A percentile compares a stretch with the other conserved stretches of the same genome.
phyloP scores from a whole-genome alignment of 176 grass and related monocot species.

The Musa itinerans region DNA sequence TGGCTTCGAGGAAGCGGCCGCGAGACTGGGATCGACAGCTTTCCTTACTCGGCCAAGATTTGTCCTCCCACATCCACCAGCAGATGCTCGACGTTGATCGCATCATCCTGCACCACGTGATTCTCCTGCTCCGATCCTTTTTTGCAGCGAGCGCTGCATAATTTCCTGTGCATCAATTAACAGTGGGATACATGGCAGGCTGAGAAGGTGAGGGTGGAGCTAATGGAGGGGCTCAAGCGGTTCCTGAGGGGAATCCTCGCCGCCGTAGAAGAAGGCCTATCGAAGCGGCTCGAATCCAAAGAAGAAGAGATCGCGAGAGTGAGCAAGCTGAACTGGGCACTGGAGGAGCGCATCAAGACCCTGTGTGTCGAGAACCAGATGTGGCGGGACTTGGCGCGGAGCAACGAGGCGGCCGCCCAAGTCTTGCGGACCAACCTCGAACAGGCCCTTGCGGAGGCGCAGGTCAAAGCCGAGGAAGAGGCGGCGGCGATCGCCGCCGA shows the following conservation, averaged over 20 bases:
- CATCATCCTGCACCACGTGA: constrained; percentile 50
- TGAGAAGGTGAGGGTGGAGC: constrained; percentile 30
- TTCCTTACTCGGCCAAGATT: constrained; percentile 18
- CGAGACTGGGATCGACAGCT: constrained; percentile 6
- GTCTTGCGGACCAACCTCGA: constrained; percentile 46
- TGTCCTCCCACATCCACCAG: constrained; percentile 37
- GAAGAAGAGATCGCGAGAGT: constrained; percentile 52
- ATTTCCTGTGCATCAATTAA: too few species aligned
- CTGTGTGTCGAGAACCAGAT: constrained; percentile 46
- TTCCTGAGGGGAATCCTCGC: constrained; percentile 24
- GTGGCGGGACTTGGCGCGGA: constrained; percentile 58
- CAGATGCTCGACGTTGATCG: constrained; percentile 52
- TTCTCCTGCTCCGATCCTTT: neutral
- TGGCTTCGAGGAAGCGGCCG: constrained; percentile 7
- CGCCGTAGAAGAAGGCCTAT: constrained; percentile 29
- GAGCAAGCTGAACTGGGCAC: constrained; percentile 38
- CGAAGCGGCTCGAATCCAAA: constrained; percentile 39
- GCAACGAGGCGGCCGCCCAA: constrained; percentile 37
- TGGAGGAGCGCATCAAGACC: constrained; percentile 40
- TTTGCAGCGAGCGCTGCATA: too few species aligned
- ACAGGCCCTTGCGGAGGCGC: constrained; percentile 26
- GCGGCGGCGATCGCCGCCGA: neutral
- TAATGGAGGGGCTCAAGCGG: constrained; percentile 34
- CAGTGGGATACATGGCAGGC: constrained; percentile 23
- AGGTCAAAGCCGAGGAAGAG: neutral